A percentile compares a stretch with the other conserved stretches of the same genome.
Conservation (phyloP, 805 yeast species). For the Yamadazyma akitaensis region DNA sequence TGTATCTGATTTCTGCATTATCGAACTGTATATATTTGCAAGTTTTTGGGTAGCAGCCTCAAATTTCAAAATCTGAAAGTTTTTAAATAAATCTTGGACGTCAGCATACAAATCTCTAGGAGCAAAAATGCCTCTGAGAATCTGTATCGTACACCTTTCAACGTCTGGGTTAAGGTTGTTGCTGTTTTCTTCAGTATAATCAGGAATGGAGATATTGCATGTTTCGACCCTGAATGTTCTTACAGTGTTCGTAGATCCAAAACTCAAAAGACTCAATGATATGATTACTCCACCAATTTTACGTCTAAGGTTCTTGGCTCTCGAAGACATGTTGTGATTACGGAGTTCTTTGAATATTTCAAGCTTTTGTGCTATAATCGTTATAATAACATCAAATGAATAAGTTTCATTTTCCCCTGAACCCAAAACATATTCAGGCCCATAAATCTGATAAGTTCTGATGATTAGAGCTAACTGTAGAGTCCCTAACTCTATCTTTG, state of each 20-base stretch:
- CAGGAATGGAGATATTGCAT: slow-evolving; percentile 6
- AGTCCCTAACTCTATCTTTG: slow-evolving; percentile 44
- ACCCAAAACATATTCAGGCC: slow-evolving; percentile 53
- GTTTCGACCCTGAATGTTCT: not conserved
- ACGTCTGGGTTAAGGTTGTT: slow-evolving; percentile 7
- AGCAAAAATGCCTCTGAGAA: slow-evolving; percentile 1
- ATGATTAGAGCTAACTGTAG: slow-evolving; percentile 53
- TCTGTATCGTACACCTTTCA: slow-evolving; percentile 5
- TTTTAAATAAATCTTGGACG: not conserved
- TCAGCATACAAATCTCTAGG: slow-evolving; percentile 3
- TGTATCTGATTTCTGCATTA: not conserved
- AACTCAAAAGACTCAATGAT: not conserved
- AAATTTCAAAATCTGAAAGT: not conserved
- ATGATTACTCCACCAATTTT: slow-evolving; percentile 8
- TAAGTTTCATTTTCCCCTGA: slow-evolving; percentile 6
- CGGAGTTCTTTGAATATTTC: slow-evolving; percentile 10
- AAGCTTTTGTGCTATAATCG: slow-evolving; percentile 5
- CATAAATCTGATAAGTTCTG: slow-evolving; percentile 45
- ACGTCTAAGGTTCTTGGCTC: slow-evolving; percentile 8
- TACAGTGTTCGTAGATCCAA: slow-evolving; percentile 8
- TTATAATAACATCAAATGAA: slow-evolving; percentile 5
- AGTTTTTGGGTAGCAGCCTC: slow-evolving; percentile 1
- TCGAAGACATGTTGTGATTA: not conserved
- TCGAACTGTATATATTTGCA: not conserved
- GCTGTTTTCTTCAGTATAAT: slow-evolving; percentile 3